Evolutionary conservation across 176 grass and related monocot species (phyloP).

Genomic region (Elaeis guineensis): DNA sequence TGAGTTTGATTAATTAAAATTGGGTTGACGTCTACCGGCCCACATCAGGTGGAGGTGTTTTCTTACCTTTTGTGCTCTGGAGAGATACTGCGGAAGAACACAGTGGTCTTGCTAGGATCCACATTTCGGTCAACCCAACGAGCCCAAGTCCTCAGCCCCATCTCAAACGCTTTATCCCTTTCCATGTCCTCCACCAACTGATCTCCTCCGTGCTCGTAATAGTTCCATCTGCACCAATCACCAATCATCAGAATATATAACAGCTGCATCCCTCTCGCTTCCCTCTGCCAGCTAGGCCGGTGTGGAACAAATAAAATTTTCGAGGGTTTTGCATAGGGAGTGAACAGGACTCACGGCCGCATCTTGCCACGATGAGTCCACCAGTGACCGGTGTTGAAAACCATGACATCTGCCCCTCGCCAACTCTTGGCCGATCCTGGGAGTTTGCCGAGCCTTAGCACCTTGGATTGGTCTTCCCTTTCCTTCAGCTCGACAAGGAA

Average conservation of each 20-base stretch:
- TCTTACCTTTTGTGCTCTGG: slow-evolving; percentile 46
- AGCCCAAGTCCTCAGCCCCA: slow-evolving; percentile 35
- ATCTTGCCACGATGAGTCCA: slow-evolving; percentile 62
- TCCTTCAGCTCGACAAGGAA: slow-evolving; percentile 49
- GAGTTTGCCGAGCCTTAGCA: slow-evolving; percentile 43
- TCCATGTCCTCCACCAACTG: slow-evolving; percentile 26
- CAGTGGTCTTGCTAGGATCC: slow-evolving; percentile 18
- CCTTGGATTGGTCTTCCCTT: slow-evolving; percentile 17
- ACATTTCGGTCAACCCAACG: slow-evolving; percentile 38
- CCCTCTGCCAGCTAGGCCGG: too few relatives aligned
- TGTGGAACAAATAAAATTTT: too few relatives aligned
- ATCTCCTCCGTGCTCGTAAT: slow-evolving; percentile 25
- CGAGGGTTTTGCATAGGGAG: too few relatives aligned
- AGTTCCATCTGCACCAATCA: slow-evolving; percentile 30
- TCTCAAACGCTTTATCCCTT: slow-evolving; percentile 24
- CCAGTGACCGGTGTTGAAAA: slow-evolving; percentile 73
- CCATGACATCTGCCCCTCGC: slow-evolving; percentile 26
- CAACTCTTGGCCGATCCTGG: slow-evolving; percentile 1
- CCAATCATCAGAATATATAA: neutral
- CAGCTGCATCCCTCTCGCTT: too few relatives aligned
- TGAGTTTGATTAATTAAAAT: too few relatives aligned
- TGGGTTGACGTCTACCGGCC: too few relatives aligned
- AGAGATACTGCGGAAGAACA: slow-evolving; percentile 60
- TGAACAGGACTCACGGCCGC: too few relatives aligned
- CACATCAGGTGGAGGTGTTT: too few relatives aligned